A percentile compares a stretch with the other conserved stretches of the same genome.
These are phyloP conservation scores for Umbilicaria muhlenbergii DNA, from an alignment of 495 filamentous ascomycete genomes.

Conservation along the genomic window DNA sequence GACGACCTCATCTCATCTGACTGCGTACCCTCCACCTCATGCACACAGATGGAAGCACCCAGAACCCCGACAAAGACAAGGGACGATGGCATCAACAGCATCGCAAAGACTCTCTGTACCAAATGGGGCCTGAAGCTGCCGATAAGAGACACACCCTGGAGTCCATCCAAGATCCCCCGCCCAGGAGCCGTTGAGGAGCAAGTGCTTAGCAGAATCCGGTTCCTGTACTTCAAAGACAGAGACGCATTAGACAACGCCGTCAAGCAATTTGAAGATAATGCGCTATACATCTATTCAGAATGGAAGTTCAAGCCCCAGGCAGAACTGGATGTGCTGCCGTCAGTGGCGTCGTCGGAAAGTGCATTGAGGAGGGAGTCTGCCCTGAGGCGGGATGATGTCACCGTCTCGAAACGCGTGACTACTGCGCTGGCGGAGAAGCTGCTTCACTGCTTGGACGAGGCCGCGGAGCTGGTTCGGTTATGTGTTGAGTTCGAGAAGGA, in stretches of 20 bases:
- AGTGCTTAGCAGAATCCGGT: constrained; percentile 1
- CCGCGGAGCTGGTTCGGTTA: not conserved
- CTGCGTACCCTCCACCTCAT: too few species aligned
- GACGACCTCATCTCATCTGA: too few species aligned
- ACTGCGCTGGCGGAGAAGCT: not conserved
- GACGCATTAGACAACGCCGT: constrained; percentile 5
- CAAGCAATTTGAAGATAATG: constrained; percentile 7
- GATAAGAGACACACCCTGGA: not conserved
- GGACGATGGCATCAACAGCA: constrained; percentile 8
- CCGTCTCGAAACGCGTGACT: too few species aligned
- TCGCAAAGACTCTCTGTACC: constrained; percentile 5
- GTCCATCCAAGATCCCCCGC: constrained; percentile 7
- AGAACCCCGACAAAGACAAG: constrained; percentile 7
- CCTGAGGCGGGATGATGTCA: too few species aligned
- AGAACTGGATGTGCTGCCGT: constrained; percentile 9
- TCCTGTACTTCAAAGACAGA: constrained; percentile 4
- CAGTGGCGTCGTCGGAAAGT: not conserved
- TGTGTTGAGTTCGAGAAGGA: too few species aligned
- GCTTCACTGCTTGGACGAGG: not conserved
- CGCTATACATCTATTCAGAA: constrained; percentile 1
- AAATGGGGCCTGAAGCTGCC: constrained; percentile 11
- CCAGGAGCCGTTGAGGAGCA: constrained; percentile 6
- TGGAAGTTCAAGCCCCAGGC: constrained; percentile 11
- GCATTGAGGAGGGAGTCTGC: constrained; percentile 2
- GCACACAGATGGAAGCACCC: not conserved